Percentiles rank a stretch among this genome's conserved stretches.
These are phyloP conservation scores for Fraxinus anomala DNA, from an alignment of 257 asterid genomes.

Conservation along the genomic window DNA sequence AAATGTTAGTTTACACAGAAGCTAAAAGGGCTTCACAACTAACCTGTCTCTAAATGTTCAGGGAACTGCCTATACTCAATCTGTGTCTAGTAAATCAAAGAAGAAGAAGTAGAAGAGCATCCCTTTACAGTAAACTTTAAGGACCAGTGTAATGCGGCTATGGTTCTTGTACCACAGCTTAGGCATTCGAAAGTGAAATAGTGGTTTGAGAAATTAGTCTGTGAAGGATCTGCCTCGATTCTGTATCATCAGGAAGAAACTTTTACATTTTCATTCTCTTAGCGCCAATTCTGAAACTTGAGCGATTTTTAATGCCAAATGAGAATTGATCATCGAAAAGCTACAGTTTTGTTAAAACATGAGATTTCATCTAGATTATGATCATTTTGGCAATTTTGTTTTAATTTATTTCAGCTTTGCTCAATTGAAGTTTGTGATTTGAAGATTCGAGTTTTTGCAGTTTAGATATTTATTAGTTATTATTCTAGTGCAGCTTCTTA, in stretches of 20 bases:
- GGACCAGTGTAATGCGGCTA: no score
- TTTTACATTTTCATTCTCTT: background rate
- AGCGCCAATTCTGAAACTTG: background rate
- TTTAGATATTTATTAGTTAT: no score
- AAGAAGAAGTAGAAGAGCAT: background rate
- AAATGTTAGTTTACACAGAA: background rate
- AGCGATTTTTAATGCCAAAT: background rate
- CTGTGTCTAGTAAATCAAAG: background rate
- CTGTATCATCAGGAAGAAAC: slow-evolving; percentile 20
- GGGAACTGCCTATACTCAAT: background rate
- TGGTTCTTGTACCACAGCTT: background rate
- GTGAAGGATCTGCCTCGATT: background rate
- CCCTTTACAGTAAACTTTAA: background rate
- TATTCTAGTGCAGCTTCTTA: no score
- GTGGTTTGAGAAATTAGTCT: background rate
- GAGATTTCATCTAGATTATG: slow-evolving; percentile 22
- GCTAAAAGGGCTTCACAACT: background rate
- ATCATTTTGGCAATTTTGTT: slow-evolving; percentile 17
- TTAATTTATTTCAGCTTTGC: background rate
- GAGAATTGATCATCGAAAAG: slow-evolving; percentile 18
- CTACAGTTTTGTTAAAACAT: background rate
- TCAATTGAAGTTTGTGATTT: no score
- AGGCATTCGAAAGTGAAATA: background rate
- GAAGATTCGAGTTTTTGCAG: no score
- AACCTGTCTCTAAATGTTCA: background rate